phyloP scores from a whole-genome alignment of 164 flowering plant genomes.

The Saururus chinensis region DNA sequence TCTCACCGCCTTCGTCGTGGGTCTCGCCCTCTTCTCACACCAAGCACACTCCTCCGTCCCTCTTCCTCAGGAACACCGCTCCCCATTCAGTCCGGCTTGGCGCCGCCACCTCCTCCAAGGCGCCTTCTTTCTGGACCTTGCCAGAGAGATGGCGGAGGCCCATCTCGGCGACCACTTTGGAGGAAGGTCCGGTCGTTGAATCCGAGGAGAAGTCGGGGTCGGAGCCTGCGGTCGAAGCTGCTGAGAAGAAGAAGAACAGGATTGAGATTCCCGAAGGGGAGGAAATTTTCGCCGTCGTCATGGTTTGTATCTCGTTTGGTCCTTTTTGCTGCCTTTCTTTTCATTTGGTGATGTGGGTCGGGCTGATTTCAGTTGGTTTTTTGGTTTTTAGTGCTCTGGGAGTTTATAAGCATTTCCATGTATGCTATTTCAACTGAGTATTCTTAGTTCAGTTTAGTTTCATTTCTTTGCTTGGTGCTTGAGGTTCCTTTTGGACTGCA shows the following conservation, averaged over 20 bases:
- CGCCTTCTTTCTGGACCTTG: background rate
- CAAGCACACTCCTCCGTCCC: background rate
- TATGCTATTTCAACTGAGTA: slow-evolving; percentile 3
- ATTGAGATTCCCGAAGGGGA: slow-evolving; percentile 36
- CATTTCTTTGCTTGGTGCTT: too few species aligned
- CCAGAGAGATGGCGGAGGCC: slow-evolving; percentile 1
- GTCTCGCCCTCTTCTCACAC: background rate
- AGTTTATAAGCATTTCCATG: background rate
- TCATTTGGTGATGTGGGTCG: too few species aligned
- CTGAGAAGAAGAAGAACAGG: background rate
- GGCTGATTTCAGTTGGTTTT: too few species aligned
- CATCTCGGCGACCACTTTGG: background rate
- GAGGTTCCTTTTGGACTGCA: slow-evolving; percentile 13
- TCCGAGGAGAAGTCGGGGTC: slow-evolving; percentile 14
- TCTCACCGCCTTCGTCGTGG: slow-evolving; percentile 4
- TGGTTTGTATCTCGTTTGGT: slow-evolving; percentile 27
- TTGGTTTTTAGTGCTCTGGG: too few species aligned
- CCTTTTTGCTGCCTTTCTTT: background rate
- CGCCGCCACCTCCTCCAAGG: background rate
- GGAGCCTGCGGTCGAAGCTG: slow-evolving; percentile 4
- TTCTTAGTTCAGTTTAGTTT: too few species aligned
- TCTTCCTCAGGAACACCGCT: slow-evolving; percentile 1
- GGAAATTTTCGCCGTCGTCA: slow-evolving; percentile 76
- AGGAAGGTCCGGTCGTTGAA: background rate
- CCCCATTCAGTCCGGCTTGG: too few species aligned